Evolutionary conservation across 2,329 filamentous ascomycete species (phyloP).

Genomic region (Penicillium olsonii): DNA sequence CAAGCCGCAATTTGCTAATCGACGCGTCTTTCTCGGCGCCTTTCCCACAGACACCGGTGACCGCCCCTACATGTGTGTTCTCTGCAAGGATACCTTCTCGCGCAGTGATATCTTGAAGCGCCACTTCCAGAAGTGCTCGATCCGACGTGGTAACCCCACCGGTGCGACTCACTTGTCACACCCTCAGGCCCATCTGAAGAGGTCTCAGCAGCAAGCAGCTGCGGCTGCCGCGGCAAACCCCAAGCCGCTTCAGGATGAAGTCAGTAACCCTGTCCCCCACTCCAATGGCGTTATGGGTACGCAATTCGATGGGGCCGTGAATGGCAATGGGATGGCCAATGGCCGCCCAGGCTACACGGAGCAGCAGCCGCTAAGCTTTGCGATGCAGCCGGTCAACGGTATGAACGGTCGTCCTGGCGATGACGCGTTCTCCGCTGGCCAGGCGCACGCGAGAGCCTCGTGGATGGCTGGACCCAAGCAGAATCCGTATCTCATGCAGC

Average conservation of each 20-base stretch:
- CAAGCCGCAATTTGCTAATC: constrained; percentile 10
- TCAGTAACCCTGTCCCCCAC: constrained; percentile 46
- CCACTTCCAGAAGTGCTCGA: constrained; percentile 98
- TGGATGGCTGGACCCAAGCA: constrained; percentile 49
- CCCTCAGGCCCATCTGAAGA: constrained; percentile 85
- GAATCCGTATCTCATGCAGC: constrained; percentile 46
- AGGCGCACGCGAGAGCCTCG: constrained; percentile 41
- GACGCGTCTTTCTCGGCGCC: constrained; percentile 27
- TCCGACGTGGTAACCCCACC: constrained; percentile 91
- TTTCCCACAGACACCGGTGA: constrained; percentile 79
- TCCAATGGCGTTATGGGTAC: constrained; percentile 46
- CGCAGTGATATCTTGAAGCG: constrained; percentile 98
- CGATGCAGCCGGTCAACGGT: constrained; percentile 45
- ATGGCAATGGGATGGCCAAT: constrained; percentile 43
- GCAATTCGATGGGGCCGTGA: constrained; percentile 46
- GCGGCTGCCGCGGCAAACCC: constrained; percentile 42
- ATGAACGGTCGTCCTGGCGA: constrained; percentile 43
- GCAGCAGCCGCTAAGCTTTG: constrained; percentile 46
- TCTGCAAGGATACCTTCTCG: constrained; percentile 97
- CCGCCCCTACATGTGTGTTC: constrained; percentile 95
- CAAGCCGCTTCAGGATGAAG: constrained; percentile 48
- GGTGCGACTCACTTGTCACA: constrained; percentile 93
- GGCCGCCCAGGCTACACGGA: constrained; percentile 42
- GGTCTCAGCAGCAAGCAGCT: constrained; percentile 49
- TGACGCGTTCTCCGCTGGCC: constrained; percentile 38